Evolutionary conservation across 148 eudicot genomes (phyloP).

Genomic region (Rhododendron ferrugineum): DNA sequence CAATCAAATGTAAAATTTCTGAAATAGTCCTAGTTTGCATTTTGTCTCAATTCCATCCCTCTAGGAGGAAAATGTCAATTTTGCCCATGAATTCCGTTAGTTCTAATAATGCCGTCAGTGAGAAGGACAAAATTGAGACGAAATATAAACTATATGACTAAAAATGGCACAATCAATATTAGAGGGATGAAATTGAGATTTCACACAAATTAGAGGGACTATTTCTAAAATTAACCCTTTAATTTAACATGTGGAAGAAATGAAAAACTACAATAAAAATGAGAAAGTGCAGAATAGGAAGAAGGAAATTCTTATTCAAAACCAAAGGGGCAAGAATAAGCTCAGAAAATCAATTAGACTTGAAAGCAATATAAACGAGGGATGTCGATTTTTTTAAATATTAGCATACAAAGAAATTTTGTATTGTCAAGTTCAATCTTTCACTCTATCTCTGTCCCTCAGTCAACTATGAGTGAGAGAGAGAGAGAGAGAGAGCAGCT

Average conservation of each 20-base stretch:
- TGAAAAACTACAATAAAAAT: neutral
- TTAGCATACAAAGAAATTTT: neutral
- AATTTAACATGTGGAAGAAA: neutral
- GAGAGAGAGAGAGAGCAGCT: neutral
- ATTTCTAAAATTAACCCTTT: no score
- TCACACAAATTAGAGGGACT: no score
- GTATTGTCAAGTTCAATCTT: neutral
- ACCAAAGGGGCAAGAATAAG: neutral
- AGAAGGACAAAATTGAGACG: no score
- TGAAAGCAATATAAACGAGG: neutral
- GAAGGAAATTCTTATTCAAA: neutral
- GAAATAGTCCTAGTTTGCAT: no score
- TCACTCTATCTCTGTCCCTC: neutral
- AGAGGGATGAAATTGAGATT: no score
- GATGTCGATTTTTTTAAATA: neutral
- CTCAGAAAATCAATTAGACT: neutral
- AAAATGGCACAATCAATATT: no score
- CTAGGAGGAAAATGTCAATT: no score
- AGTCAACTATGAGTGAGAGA: neutral
- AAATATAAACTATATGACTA: no score
- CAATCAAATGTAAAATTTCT: no score
- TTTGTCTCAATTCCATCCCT: no score
- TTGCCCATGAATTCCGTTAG: no score
- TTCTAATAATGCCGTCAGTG: no score
- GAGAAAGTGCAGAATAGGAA: neutral